Evolutionary conservation across 345 rosid genomes (phyloP).

Genomic region (Corymbia maculata): DNA sequence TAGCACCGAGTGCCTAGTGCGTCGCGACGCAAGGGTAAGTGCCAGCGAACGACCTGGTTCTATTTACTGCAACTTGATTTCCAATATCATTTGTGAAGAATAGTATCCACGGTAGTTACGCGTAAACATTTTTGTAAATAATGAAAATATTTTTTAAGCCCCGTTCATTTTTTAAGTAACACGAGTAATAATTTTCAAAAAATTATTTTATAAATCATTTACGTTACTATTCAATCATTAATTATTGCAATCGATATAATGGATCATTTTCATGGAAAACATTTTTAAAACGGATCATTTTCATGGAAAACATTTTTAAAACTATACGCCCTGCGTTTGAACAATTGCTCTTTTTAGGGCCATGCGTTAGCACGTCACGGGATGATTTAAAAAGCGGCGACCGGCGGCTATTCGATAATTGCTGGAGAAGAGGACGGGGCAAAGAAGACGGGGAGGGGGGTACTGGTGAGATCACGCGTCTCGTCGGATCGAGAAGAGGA

Average conservation of each 20-base stretch:
- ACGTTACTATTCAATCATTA: not conserved
- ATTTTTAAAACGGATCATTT: not conserved
- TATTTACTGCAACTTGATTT: not conserved
- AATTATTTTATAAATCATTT: too few species aligned
- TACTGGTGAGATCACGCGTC: not conserved
- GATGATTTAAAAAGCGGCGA: too few species aligned
- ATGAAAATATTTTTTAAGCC: too few species aligned
- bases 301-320: too few species aligned
- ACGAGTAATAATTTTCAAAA: too few species aligned
- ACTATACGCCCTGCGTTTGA: not conserved
- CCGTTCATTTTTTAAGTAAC: too few species aligned
- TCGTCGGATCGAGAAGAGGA: not conserved
- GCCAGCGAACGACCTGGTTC: not conserved
- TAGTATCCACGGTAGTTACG: not conserved
- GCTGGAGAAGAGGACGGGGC: too few species aligned
- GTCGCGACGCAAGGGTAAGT: not conserved
- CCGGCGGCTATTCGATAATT: too few species aligned
- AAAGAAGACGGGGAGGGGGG: not conserved
- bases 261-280: rapidly evolving
- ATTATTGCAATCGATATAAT: rapidly evolving
- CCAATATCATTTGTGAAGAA: not conserved
- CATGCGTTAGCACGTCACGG: too few species aligned
- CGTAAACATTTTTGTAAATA: too few species aligned
- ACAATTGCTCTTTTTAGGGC: not conserved
- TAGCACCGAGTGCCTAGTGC: not conserved